Evolutionary conservation across 805 yeast species (phyloP).

Genomic region (Komagataella populi): DNA sequence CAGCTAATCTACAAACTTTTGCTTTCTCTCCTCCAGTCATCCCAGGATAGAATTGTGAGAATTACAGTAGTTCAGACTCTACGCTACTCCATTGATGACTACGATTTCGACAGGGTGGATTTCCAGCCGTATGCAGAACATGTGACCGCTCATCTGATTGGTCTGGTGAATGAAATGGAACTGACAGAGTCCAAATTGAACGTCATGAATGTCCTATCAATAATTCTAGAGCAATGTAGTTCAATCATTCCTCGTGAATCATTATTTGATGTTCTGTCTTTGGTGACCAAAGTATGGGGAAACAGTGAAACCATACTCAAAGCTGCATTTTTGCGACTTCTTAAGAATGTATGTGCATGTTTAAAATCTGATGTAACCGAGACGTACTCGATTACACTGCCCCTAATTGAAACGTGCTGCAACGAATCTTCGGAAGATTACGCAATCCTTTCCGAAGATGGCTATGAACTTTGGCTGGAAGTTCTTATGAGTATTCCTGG

Average conservation of each 20-base stretch:
- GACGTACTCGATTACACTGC: conserved; percentile 44
- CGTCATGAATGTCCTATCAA: conserved; percentile 53
- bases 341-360: conserved; percentile 42
- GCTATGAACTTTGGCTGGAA: conserved; percentile 72
- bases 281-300: conserved; percentile 73
- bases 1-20: conserved; percentile 46
- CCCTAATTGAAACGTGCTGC: conserved; percentile 49
- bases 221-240: conserved; percentile 48
- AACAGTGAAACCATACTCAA: conserved; percentile 34
- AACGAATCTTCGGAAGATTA: conserved; percentile 43
- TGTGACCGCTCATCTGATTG: conserved; percentile 34
- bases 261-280: conserved; percentile 32
- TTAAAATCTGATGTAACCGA: conserved; percentile 36
- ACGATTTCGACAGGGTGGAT: conserved; percentile 63
- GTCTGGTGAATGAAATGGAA: conserved; percentile 33
- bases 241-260: conserved; percentile 43
- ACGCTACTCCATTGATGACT: conserved; percentile 62
- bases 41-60: conserved; percentile 69
- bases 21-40: conserved; percentile 24
- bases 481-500: conserved; percentile 48
- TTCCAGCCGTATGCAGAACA: conserved; percentile 54
- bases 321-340: conserved; percentile 37
- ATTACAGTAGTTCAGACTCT: conserved; percentile 63
- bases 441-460: conserved; percentile 66
- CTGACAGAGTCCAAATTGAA: conserved; percentile 69